A percentile compares a stretch with the other conserved stretches of the same genome.
These are phyloP conservation scores for Mycena leptocephala DNA, from an alignment of 768 basidiomycete species.

Conservation along the genomic window DNA sequence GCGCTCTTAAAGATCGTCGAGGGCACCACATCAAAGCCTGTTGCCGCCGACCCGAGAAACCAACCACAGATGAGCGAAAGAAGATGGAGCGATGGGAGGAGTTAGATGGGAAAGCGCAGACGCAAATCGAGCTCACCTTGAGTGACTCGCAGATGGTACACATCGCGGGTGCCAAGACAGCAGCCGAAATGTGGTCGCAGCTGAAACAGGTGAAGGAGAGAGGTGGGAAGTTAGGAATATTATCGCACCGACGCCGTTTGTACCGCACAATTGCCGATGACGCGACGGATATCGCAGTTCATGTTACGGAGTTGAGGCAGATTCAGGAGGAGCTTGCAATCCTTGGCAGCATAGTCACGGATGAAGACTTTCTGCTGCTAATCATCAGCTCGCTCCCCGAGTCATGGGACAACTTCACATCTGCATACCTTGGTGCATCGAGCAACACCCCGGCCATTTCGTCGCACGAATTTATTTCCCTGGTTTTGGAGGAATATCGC, in stretches of 20 bases:
- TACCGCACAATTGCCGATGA: constrained; percentile 26
- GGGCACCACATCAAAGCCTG: background rate
- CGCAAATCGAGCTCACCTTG: constrained; percentile 22
- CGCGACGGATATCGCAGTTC: constrained; percentile 17
- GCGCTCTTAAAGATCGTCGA: no score
- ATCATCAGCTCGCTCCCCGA: constrained; percentile 22
- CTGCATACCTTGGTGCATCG: background rate
- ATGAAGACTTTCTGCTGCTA: constrained; percentile 21
- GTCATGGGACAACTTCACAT: background rate
- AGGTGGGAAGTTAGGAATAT: constrained; percentile 15
- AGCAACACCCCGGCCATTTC: background rate
- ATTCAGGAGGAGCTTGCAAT: constrained; percentile 20
- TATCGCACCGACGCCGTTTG: constrained; percentile 14
- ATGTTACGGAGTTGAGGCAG: constrained; percentile 6
- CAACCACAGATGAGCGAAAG: background rate
- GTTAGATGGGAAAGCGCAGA: constrained; percentile 14
- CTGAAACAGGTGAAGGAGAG: constrained; percentile 21
- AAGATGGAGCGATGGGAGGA: constrained; percentile 2
- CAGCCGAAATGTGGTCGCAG: constrained; percentile 22
- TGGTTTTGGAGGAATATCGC: background rate
- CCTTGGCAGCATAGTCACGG: background rate
- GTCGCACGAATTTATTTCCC: background rate
- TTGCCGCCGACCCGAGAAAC: background rate
- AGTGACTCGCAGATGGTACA: constrained; percentile 24
- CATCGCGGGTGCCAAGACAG: constrained; percentile 21